Percentiles rank a stretch among this genome's conserved stretches.
phyloP scores from a whole-genome alignment of 805 yeast genomes.

The Monosporozyma unispora region DNA sequence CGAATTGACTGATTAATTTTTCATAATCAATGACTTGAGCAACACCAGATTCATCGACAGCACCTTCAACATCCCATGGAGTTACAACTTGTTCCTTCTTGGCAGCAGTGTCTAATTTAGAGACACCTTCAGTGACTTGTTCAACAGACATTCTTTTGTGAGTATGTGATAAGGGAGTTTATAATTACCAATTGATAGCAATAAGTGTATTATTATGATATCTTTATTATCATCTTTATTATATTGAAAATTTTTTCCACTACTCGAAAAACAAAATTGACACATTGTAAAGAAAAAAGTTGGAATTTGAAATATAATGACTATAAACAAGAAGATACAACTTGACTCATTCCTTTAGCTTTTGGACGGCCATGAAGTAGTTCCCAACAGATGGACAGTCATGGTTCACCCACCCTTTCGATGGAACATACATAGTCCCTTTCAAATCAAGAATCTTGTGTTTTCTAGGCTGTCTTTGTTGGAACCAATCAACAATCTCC shows the following conservation, averaged over 20 bases:
- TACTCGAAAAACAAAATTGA: background rate
- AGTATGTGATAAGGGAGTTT: background rate
- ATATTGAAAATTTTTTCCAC: background rate
- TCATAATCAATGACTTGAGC: conserved; percentile 90
- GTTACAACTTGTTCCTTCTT: conserved; percentile 55
- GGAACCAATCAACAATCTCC: conserved; percentile 64
- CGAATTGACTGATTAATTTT: conserved; percentile 77
- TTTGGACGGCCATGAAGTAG: conserved; percentile 79
- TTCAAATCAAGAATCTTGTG: conserved; percentile 56
- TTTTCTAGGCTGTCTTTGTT: conserved; percentile 31
- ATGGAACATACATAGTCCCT: conserved; percentile 80
- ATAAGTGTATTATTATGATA: background rate
- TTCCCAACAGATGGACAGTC: conserved; percentile 58
- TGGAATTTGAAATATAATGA: background rate
- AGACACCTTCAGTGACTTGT: conserved; percentile 15
- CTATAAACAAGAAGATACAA: background rate
- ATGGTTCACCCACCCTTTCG: conserved; percentile 77
- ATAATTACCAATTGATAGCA: background rate
- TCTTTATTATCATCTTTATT: background rate
- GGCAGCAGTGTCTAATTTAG: conserved; percentile 12
- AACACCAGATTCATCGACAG: conserved; percentile 81
- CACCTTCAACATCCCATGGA: conserved; percentile 99
- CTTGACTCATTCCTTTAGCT: conserved; percentile 21
- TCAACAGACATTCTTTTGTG: conserved; percentile 6
- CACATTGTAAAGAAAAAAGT: background rate